A percentile compares a stretch with the other conserved stretches of the same genome.
Evolutionary conservation across 352 stramenopile species (phyloP).

Genomic region (Globisporangium viniferum): DNA sequence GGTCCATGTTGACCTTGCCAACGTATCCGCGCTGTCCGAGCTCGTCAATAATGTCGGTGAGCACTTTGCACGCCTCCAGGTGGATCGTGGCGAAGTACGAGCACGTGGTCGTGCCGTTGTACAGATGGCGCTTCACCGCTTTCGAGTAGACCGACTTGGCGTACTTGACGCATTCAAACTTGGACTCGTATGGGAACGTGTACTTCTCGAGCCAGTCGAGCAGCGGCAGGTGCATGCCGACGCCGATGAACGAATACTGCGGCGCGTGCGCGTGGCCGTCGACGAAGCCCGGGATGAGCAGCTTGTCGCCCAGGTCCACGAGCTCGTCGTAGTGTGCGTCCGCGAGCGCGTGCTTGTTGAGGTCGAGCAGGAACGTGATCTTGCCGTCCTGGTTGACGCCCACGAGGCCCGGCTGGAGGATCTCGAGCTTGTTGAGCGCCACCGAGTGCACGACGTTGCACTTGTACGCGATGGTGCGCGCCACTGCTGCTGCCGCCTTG

Average conservation of each 20-base stretch:
- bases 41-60: conserved; percentile 83
- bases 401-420: conserved; percentile 64
- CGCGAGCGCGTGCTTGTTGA: conserved; percentile 19
- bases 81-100: conserved; percentile 95
- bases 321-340: conserved; percentile 41
- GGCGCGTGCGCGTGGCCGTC: conserved; percentile 93
- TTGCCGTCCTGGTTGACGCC: conserved; percentile 43
- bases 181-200: conserved; percentile 92
- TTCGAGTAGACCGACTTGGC: conserved; percentile 86
- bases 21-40: conserved; percentile 89
- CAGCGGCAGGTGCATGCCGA: conserved; percentile 91
- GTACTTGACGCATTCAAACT: conserved; percentile 63
- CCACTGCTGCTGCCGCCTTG: conserved; percentile 2
- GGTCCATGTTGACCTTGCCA: conserved; percentile 97
- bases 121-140: conserved; percentile 82
- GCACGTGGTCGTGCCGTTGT: conserved; percentile 91
- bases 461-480: conserved; percentile 62
- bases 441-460: conserved; percentile 76
- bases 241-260: conserved; percentile 92
- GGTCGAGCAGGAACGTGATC: conserved; percentile 50
- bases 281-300: conserved; percentile 93
- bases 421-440: conserved; percentile 48
- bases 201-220: conserved; percentile 94
- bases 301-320: conserved; percentile 61
- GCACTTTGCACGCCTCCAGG: conserved; percentile 86